phyloP scores from a whole-genome alignment of 2,329 filamentous ascomycete species.

The Ophiostoma piceae region DNA sequence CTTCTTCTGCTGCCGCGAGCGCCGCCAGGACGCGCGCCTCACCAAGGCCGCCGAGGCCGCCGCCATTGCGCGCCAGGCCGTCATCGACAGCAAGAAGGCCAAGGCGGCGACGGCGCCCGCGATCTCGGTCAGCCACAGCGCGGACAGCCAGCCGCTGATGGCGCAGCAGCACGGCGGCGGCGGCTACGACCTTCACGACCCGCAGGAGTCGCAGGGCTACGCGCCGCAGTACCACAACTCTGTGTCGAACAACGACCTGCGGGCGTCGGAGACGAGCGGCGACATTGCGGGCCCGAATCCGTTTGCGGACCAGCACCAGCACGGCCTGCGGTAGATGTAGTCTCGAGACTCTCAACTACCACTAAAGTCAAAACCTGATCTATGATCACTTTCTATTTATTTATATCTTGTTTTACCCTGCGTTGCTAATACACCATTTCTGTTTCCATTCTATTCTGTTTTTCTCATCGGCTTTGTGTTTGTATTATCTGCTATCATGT shows the following conservation, averaged over 20 bases:
- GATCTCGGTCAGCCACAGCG: constrained; percentile 10
- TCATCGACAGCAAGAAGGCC: constrained; percentile 38
- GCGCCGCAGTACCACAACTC: constrained; percentile 2
- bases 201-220: neutral
- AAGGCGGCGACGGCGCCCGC: constrained; percentile 29
- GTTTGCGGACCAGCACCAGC: constrained; percentile 28
- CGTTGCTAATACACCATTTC: neutral
- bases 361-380: neutral
- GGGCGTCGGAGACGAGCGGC: constrained; percentile 15
- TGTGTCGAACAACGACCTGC: constrained; percentile 12
- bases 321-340: constrained; percentile 22
- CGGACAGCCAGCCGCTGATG: constrained; percentile 31
- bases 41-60: constrained; percentile 46
- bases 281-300: constrained; percentile 25
- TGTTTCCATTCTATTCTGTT: neutral
- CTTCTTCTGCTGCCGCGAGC: constrained; percentile 50
- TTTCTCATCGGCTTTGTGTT: neutral
- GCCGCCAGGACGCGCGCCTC: constrained; percentile 41
- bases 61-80: constrained; percentile 43
- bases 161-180: neutral
- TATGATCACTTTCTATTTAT: neutral
- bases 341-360: neutral
- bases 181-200: constrained; percentile 9
- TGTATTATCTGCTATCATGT: neutral
- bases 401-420: neutral